A percentile compares a stretch with the other conserved stretches of the same genome.
Conservation (phyloP, 2,329 filamentous ascomycete species). For the Claviceps sp. region DNA sequence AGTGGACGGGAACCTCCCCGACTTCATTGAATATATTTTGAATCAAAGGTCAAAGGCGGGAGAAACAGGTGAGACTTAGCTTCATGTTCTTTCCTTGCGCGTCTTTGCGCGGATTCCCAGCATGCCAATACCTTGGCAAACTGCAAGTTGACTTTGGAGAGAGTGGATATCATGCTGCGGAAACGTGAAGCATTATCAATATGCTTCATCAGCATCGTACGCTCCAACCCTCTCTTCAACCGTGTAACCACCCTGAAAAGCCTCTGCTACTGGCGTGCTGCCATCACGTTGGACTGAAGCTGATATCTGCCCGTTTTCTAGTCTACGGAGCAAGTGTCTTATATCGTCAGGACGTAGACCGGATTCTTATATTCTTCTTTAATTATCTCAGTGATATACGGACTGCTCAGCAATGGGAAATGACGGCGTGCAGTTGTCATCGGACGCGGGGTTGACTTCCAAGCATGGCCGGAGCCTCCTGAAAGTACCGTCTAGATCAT, state of each 20-base stretch:
- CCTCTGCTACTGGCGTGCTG: neutral
- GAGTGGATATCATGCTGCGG: neutral
- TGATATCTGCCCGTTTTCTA: neutral
- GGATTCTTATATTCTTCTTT: neutral
- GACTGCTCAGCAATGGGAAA: slow-evolving; percentile 26
- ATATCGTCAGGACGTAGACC: slow-evolving; percentile 7
- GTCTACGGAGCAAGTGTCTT: neutral
- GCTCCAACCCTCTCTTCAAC: neutral
- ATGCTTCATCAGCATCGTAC: neutral
- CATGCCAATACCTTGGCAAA: neutral
- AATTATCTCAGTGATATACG: slow-evolving; percentile 19
- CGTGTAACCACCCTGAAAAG: neutral
- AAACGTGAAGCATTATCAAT: neutral
- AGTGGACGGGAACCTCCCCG: slow-evolving; percentile 12
- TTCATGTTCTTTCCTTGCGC: neutral
- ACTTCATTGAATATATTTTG: slow-evolving; percentile 7
- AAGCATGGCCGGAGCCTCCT: slow-evolving; percentile 41
- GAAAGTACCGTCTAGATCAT: slow-evolving; percentile 48
- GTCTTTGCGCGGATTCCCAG: neutral
- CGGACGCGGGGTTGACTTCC: slow-evolving; percentile 27
- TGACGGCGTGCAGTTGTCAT: slow-evolving; percentile 26
- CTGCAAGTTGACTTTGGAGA: neutral
- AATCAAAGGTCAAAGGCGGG: neutral
- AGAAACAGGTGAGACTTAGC: neutral
- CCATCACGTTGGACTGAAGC: neutral